Percentiles rank a stretch among this genome's conserved stretches.
phyloP scores from a whole-genome alignment of 768 basidiomycete genomes.

The Mycena amicta region DNA sequence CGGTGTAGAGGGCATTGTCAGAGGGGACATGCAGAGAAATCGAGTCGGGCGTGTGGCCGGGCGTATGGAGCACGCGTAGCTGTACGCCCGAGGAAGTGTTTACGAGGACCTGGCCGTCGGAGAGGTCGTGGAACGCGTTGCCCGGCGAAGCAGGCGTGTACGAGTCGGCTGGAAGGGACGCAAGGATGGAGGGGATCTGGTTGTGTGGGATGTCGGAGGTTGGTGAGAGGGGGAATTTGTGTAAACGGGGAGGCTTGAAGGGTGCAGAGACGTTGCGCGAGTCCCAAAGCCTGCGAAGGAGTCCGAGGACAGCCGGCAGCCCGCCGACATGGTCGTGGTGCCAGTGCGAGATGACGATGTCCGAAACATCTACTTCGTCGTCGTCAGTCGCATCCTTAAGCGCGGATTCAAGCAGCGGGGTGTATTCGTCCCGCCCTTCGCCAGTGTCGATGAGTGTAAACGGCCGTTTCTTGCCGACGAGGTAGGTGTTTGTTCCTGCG shows the following conservation, averaged over 20 bases:
- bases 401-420: conserved; percentile 63
- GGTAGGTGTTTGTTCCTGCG: conserved; percentile 87
- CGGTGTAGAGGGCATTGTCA: conserved; percentile 82
- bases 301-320: conserved; percentile 64
- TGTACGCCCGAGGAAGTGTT: no score
- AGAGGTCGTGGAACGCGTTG: conserved; percentile 56
- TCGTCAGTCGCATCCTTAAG: conserved; percentile 45
- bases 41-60: conserved; percentile 90
- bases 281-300: conserved; percentile 68
- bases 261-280: conserved; percentile 45
- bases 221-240: conserved; percentile 60
- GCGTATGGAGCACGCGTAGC: conserved; percentile 80
- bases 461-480: conserved; percentile 70
- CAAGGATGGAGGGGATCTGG: conserved; percentile 42
- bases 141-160: conserved; percentile 50
- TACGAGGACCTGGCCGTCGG: conserved; percentile 55
- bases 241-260: conserved; percentile 70
- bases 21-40: conserved; percentile 70
- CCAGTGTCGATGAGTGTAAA: conserved; percentile 85
- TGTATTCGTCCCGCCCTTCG: conserved; percentile 71
- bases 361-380: conserved; percentile 65
- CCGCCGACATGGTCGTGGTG: conserved; percentile 88
- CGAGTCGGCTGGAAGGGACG: conserved; percentile 43
- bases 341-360: conserved; percentile 91
- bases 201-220: conserved; percentile 32